Percentiles rank a stretch among this genome's conserved stretches.
Conservation (phyloP, 148 eudicot species). For the Chenopodium berlandieri region DNA sequence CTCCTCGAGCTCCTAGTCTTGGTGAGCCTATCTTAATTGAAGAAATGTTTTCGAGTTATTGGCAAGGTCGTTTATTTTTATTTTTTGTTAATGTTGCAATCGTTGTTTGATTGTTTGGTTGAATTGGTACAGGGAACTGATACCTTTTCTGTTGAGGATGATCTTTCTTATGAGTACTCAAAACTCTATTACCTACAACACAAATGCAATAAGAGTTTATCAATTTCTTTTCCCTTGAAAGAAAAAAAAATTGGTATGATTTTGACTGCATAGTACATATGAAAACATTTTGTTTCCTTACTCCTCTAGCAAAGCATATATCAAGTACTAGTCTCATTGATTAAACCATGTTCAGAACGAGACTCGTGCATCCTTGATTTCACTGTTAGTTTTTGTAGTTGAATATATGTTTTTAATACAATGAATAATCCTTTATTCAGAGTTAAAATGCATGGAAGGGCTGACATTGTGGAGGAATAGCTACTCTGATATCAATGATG, state of each 20-base stretch:
- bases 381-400: not conserved
- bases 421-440: slow-evolving; percentile 31
- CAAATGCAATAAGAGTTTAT: slow-evolving; percentile 32
- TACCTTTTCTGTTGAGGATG: no score
- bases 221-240: not conserved
- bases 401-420: not conserved
- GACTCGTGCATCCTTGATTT: slow-evolving; percentile 1
- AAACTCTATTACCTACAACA: slow-evolving; percentile 20
- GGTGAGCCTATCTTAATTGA: slow-evolving; percentile 15
- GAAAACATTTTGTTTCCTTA: not conserved
- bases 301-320: not conserved
- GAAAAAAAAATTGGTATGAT: slow-evolving; percentile 6
- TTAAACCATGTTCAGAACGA: not conserved
- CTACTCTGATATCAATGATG: slow-evolving; percentile 65
- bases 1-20: slow-evolving; percentile 6
- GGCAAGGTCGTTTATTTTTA: not conserved
- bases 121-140: slow-evolving; percentile 17
- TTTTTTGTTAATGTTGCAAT: not conserved
- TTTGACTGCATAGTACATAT: not conserved
- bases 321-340: not conserved
- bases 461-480: slow-evolving; percentile 72
- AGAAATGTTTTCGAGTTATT: not conserved
- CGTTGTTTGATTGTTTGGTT: not conserved
- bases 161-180: not conserved
- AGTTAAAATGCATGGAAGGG: slow-evolving; percentile 50